These are phyloP conservation scores for Fusarium siculi DNA, from an alignment of 2,329 filamentous ascomycete species.

Conservation along the genomic window DNA sequence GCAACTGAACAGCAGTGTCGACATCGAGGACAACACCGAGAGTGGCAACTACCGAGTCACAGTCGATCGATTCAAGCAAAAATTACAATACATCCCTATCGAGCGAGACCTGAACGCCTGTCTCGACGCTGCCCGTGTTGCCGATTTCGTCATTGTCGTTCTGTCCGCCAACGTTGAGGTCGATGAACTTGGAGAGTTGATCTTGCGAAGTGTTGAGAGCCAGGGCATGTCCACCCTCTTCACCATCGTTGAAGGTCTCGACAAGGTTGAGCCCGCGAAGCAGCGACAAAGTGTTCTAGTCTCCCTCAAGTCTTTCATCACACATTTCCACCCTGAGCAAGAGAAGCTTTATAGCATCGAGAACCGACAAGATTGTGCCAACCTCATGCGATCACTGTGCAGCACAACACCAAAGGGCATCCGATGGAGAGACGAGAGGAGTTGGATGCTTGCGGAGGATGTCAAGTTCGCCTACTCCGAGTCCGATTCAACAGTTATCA, in stretches of 20 bases:
- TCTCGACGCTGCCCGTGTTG: conserved; percentile 85
- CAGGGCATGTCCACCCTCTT: conserved; percentile 96
- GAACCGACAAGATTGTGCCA: conserved; percentile 88
- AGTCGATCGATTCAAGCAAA: conserved; percentile 95
- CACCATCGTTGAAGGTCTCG: conserved; percentile 82
- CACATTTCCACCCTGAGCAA: conserved; percentile 91
- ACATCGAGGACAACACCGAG: conserved; percentile 74
- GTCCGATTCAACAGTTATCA: conserved; percentile 76
- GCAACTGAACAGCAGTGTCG: conserved; percentile 80
- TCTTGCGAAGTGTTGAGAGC: conserved; percentile 87
- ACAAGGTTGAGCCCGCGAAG: conserved; percentile 82
- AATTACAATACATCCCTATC: conserved; percentile 83
- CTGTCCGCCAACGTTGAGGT: conserved; percentile 86
- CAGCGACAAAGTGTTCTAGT: conserved; percentile 78
- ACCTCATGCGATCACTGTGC: conserved; percentile 90
- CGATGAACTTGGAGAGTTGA: conserved; percentile 83
- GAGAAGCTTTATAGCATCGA: conserved; percentile 93
- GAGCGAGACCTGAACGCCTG: conserved; percentile 79
- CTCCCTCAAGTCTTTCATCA: conserved; percentile 92
- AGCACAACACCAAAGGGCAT: conserved; percentile 93
- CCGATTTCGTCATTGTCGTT: conserved; percentile 91
- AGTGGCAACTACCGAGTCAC: conserved; percentile 71
- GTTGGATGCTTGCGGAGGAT: conserved; percentile 93
- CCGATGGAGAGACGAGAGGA: conserved; percentile 93
- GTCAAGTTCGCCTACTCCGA: conserved; percentile 74